Base-by-base conservation (phyloP, 2,329 filamentous ascomycete species). In the Cladobotryum protrusum region DNA sequence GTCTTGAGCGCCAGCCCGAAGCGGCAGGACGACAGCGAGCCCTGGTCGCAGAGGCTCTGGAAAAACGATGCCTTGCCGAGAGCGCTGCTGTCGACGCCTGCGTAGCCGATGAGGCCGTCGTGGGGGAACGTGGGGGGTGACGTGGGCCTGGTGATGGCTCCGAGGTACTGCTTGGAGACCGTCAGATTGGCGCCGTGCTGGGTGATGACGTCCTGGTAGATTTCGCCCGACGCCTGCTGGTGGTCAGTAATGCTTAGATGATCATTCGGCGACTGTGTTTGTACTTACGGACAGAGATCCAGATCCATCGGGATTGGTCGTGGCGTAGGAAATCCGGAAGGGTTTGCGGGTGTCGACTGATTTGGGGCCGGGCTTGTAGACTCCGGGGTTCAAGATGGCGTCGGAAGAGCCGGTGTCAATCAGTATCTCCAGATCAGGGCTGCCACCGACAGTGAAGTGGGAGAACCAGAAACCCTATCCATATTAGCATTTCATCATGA, bases 391-490 rank as follows among this genome's bases (percentile, higher is more conserved):
- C 41, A 56, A 14, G 7, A 56, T 54, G 43, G 48, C 45, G 15
- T 56, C 54, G 9, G 54, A 52, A 18, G 54, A 54, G n/a, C 56
- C 54, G 9, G 57, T 56, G 41, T 56, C 51, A 36, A 59, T 54
- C 15, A 59, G 41, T 17, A 57, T 52, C 37, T 55, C 46, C 17
- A 59, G 54, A 17, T 57, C 43, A 9, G 45, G 19, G 45, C 54
- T 57, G 15, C 47, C 56, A 8, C 57, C 56, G 11, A 57, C 45
- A 19, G 49, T 53, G 35, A 56, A 57, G 40, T 57, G 49, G 15
- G 54, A 52, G 41, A 56, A 59, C 57, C 54, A 59, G 44, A 56
- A 57, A 29, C 54, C 55, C 57, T 57, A 24, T 42, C 5, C 11
- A 29, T 15, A 17, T n/a, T 18, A 49, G 35, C 35, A 39, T 32